Conservation (phyloP, 2,329 filamentous ascomycete species). For the Orbilia oligospora region DNA sequence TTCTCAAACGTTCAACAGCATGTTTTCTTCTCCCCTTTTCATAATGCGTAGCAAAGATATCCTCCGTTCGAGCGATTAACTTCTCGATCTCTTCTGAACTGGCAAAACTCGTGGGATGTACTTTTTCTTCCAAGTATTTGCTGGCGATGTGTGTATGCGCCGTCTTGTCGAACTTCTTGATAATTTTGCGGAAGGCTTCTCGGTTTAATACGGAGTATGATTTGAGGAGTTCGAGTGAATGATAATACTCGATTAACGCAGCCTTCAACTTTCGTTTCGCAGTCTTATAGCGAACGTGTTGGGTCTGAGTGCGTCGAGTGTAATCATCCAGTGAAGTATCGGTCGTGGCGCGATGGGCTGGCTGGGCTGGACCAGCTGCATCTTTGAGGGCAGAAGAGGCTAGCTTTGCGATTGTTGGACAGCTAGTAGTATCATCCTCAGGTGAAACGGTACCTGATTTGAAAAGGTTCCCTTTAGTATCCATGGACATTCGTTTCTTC, state of each 20-base stretch:
- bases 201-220: conserved; percentile 90
- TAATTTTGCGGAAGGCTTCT: conserved; percentile 95
- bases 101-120: conserved; percentile 92
- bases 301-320: conserved; percentile 68
- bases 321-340: conserved; percentile 69
- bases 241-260: conserved; percentile 92
- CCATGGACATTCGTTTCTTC: conserved; percentile 53
- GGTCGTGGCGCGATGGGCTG: conserved; percentile 68
- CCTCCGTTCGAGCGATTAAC: conserved; percentile 85
- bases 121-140: conserved; percentile 90
- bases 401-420: conserved; percentile 60
- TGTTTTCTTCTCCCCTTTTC: conserved; percentile 94
- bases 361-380: conserved; percentile 61
- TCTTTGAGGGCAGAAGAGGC: conserved; percentile 42
- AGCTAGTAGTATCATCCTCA: conserved; percentile 57
- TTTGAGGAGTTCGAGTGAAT: conserved; percentile 90
- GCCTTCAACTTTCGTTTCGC: conserved; percentile 93
- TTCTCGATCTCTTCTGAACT: conserved; percentile 86
- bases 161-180: conserved; percentile 98
- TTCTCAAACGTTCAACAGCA: conserved; percentile 86
- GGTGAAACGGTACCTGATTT: conserved; percentile 20
- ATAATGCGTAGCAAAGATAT: conserved; percentile 94
- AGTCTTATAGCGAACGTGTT: conserved; percentile 80
- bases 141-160: conserved; percentile 82
- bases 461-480: conserved; percentile 22